Evolutionary conservation across 495 filamentous ascomycete genomes (phyloP).

Genomic region (Aspergillus sclerotioniger): DNA sequence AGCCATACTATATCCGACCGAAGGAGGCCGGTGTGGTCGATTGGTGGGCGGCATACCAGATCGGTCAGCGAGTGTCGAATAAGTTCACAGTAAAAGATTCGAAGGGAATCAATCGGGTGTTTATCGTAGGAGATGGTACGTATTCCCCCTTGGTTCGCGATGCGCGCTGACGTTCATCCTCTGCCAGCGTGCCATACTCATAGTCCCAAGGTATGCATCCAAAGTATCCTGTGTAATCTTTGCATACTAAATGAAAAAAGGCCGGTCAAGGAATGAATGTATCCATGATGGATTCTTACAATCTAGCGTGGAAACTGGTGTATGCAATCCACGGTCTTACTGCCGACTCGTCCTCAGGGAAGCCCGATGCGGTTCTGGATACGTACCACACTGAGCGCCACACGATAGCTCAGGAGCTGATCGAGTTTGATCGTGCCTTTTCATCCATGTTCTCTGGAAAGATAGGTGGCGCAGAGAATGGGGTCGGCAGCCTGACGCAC

Average conservation of each 20-base stretch:
- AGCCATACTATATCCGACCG: constrained; percentile 46
- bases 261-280: constrained; percentile 91
- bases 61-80: constrained; percentile 71
- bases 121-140: constrained; percentile 64
- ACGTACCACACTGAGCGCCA: constrained; percentile 72
- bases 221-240: too few relatives aligned
- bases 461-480: constrained; percentile 37
- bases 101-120: constrained; percentile 50
- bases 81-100: constrained; percentile 61
- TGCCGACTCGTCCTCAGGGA: constrained; percentile 24
- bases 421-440: constrained; percentile 66
- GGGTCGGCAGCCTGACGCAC: constrained; percentile 41
- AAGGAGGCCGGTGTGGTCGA: constrained; percentile 45
- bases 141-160: neutral
- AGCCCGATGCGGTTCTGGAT: constrained; percentile 54
- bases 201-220: constrained; percentile 59
- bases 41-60: constrained; percentile 66
- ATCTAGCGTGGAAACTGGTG: constrained; percentile 83
- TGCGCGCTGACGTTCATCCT: neutral
- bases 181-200: constrained; percentile 55
- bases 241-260: constrained; percentile 30
- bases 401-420: constrained; percentile 67
- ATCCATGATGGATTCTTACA: constrained; percentile 78
- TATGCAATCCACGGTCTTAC: constrained; percentile 65
- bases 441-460: constrained; percentile 51